Conservation (phyloP, 164 flowering plant genomes). For the Platanus orientalis region DNA sequence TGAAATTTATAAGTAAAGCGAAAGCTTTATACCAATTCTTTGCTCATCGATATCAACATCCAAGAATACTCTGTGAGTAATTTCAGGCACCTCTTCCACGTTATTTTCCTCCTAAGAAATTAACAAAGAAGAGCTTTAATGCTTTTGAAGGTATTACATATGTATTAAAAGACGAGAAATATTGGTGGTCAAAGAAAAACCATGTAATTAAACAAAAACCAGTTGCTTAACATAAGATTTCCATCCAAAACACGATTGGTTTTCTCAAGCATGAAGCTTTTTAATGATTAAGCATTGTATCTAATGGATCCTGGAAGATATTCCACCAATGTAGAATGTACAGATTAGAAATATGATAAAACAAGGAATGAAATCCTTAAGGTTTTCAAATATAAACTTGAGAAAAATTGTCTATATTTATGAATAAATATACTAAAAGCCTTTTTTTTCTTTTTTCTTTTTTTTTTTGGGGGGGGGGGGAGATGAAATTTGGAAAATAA, state of each 20-base stretch:
- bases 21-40: constrained; percentile 50
- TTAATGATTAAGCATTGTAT: neutral
- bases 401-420: too few species aligned
- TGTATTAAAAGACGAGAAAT: too few species aligned
- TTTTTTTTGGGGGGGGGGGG: too few species aligned
- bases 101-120: constrained; percentile 47
- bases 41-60: constrained; percentile 89
- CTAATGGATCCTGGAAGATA: neutral
- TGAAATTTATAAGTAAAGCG: neutral
- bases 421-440: too few species aligned
- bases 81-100: constrained; percentile 57
- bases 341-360: neutral
- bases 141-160: neutral
- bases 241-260: neutral
- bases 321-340: neutral
- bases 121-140: constrained; percentile 6
- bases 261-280: neutral
- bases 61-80: constrained; percentile 88
- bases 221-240: too few species aligned
- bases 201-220: too few species aligned
- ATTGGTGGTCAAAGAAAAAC: too few species aligned
- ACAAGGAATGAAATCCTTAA: neutral
- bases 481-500: too few species aligned
- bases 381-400: neutral
- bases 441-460: too few species aligned